phyloP scores from a whole-genome alignment of 179 eudicot genomes.

The Gypsophila paniculata region DNA sequence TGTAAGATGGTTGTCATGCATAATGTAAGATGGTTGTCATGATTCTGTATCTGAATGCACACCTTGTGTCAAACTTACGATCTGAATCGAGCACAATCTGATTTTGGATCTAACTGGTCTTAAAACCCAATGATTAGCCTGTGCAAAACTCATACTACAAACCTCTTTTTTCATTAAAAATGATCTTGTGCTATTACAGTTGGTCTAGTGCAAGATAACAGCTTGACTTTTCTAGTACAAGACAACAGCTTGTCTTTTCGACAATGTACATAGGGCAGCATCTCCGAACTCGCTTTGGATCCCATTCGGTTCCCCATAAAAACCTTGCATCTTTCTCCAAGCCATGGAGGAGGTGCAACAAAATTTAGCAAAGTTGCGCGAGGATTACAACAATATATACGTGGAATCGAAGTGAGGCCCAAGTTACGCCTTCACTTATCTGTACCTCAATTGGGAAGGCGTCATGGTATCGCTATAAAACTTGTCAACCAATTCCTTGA shows the following conservation, averaged over 20 bases:
- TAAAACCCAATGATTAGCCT: background rate
- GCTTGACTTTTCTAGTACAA: slow-evolving; percentile 11
- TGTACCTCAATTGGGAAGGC: background rate
- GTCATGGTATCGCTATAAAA: slow-evolving; percentile 9
- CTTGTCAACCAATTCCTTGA: slow-evolving; percentile 15
- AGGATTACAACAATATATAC: slow-evolving; percentile 24
- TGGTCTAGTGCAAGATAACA: slow-evolving; percentile 7
- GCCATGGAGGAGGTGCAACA: slow-evolving; percentile 11
- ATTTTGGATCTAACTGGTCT: background rate
- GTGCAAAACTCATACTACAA: background rate
- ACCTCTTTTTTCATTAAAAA: background rate
- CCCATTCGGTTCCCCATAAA: slow-evolving; percentile 8
- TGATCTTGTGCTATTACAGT: slow-evolving; percentile 12
- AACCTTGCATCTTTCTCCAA: slow-evolving; percentile 11
- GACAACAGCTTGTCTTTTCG: slow-evolving; percentile 16
- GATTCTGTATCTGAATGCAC: background rate
- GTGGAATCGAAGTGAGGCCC: slow-evolving; percentile 19
- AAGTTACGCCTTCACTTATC: slow-evolving; percentile 4
- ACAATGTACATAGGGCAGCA: slow-evolving; percentile 26
- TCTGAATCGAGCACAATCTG: background rate
- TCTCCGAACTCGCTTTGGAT: slow-evolving; percentile 6
- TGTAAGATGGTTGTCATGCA: background rate
- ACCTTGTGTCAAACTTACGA: background rate
- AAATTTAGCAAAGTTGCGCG: slow-evolving; percentile 16
- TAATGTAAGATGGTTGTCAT: background rate